Base-by-base conservation (phyloP, 352 stramenopile genomes). In the Pythium sp. region DNA sequence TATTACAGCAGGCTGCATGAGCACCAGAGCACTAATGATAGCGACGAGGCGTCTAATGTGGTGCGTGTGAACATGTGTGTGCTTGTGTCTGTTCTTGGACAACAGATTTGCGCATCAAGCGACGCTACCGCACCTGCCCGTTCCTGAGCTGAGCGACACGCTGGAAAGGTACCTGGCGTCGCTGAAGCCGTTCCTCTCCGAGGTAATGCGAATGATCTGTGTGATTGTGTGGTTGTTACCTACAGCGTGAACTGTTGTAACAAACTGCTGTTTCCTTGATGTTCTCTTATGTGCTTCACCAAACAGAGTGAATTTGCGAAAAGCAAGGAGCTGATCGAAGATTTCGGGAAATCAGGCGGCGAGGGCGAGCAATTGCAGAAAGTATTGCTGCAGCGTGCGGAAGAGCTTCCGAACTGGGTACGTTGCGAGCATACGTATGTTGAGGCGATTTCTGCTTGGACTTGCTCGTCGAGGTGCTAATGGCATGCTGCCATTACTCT, bases 71-170 rank as follows among this genome's bases (percentile, higher is more conserved):
- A 24, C 3, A 18, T 56, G 49, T 34, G 22, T 56, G 18, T 56
- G 22, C 54, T 4, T 61, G 46, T 15, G 30, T 49, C 53, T 30
- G 14, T 20, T 55, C 28, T 15, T 41, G 5, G 34, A 0, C 2
- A 26, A 26, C 51, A 84, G 76, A 3, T 84, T 74, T 71, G 74
- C 68, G 22, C 64, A 81, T 53, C 95, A 99, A 75, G 67, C 65
- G n/a, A 66, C 72, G 54, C 72, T 93, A 22, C 82, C 81, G 30
- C 80, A 78, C 36, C 67, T 98, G 28, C 90, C 93, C 0, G 90
- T 98, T 60, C 93, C 95, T 0, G 65, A 73, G 11, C 73, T 98
- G 5, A 73, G 92, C 36, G 80, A 95, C 41, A 98, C 93, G 38
- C 71, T 97, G n/a, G 56, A 78, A 46, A 87, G 87, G 41, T 97